Evolutionary conservation across 1,284 basidiomycete genomes (phyloP), one percentile per base, ranked within the genome.

Genomic region (Leccinum angustisporum): DNA sequence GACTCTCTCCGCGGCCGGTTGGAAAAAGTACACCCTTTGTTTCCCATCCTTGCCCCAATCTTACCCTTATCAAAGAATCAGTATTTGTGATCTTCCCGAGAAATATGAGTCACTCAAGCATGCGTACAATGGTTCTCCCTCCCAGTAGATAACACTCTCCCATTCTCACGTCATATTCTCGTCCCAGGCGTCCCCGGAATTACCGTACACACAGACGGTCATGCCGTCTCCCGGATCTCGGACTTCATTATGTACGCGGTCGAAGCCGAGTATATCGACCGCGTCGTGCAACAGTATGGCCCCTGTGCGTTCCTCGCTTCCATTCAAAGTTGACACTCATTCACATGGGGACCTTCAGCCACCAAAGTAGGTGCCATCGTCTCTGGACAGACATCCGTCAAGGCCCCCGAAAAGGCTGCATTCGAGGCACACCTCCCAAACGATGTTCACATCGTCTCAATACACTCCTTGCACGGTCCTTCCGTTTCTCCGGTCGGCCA

Each of bases 391-490:
- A 98, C 97, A 0, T 96, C 94, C 1, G 97, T 98, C 61, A 99
- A 99, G 76, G 93, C 95, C 0, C 97, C 97, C 0, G 97, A 99
- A 74, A 88, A 85, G 66, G 84, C 76, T 1, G 97, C 97, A 0
- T 99, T 99, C 72, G 96, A 99, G 66, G 86, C 86, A 59, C 84
- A 94, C 71, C 86, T 98, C 0, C 97, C 97, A 0, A 66, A 78
- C 7, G 97, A 99, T 70, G 88, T 92, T 14, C 84, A 91, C 68
- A 96, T 99, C 67, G 86, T 98, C 53, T 97, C 95, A 0, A 87
- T 95, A 63, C 97, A 99, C 77, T 98, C 95, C 18, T 79, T 99
- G 46, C 97, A 99, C 75, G 97, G 96, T 0, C 97, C 97, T 0
- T 89, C 87, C 16, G 95, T 99, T 14, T 91, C 91, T 50, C 88